These are phyloP conservation scores for Fusarium caatingaense DNA, from an alignment of 2,329 filamentous ascomycete species.

Conservation along the genomic window DNA sequence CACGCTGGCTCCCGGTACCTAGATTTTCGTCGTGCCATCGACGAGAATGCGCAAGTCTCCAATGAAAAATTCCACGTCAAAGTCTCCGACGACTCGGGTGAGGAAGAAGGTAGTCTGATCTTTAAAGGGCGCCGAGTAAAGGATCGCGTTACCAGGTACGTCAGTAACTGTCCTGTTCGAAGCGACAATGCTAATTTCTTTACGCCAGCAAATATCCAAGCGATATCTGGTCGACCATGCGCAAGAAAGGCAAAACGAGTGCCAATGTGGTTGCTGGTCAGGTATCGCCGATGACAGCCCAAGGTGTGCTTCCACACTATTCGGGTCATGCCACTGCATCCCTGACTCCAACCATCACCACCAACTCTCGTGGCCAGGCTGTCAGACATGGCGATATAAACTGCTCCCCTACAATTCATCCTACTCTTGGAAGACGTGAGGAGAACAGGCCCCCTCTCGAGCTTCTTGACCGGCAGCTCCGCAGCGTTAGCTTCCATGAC, in stretches of 20 bases:
- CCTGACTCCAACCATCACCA: conserved; percentile 56
- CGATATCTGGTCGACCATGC: conserved; percentile 62
- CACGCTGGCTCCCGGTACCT: conserved; percentile 45
- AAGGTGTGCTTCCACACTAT: conserved; percentile 66
- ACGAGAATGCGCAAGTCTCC: conserved; percentile 22
- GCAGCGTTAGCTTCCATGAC: conserved; percentile 28
- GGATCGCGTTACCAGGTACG: conserved; percentile 48
- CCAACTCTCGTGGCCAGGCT: conserved; percentile 47
- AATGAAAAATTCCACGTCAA: conserved; percentile 20
- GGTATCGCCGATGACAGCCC: conserved; percentile 65
- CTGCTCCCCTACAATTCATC: conserved; percentile 32
- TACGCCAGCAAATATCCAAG: conserved; percentile 55
- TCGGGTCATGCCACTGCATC: conserved; percentile 64
- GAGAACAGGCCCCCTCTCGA: conserved; percentile 59
- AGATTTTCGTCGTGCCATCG: conserved; percentile 42
- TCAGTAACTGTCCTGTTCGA: neutral
- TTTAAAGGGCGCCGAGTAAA: conserved; percentile 53
- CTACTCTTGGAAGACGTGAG: conserved; percentile 52
- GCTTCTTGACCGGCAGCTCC: conserved; percentile 30
- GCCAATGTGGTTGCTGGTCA: conserved; percentile 59
- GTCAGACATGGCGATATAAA: conserved; percentile 44
- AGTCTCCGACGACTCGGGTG: conserved; percentile 40
- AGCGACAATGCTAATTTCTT: conserved; percentile 24
- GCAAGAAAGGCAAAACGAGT: conserved; percentile 64
- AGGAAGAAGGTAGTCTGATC: conserved; percentile 52